Base-by-base conservation (phyloP, 1,284 basidiomycete genomes). In the Albatrellus sp. region DNA sequence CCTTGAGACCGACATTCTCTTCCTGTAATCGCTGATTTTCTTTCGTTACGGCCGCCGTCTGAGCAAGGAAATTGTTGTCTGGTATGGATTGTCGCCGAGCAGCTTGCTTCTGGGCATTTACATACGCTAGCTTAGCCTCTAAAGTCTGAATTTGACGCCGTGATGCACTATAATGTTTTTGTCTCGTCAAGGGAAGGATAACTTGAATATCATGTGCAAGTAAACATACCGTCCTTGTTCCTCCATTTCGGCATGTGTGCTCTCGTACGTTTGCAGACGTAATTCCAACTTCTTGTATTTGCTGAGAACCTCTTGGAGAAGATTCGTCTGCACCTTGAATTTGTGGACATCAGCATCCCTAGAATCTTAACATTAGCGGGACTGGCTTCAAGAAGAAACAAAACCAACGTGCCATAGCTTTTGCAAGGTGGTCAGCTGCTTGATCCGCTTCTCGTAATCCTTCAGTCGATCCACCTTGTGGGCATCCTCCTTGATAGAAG, bases 291-390 rank as follows among this genome's bases (percentile, higher is more conserved):
- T 75, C 53, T 71, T 70, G 54, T 73, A 75, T 49, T 69, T 67
- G 52, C 66, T 73, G 36, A 69, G 68, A 60, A 83, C 66, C 0
- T 63, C 52, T 36, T 71, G 63, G 5, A 86, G 66, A 48, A 78
- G 66, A 40, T 76, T 70, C 33, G 69, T 75, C 42, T 78, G 73
- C 31, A 74, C 69, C 46, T 80, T 81, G 52, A 82, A 79, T 52
- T 71, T 79, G 42, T 69, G 66, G 49, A 86, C 80, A 55, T 89
- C 86, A 14, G 67, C 65, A 49, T 85, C 80, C 79, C 86, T 89
- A 13, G 24, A 46, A 39, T 24, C 16, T 32, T 17, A 29, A 6
- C 12, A 24, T 41, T 40, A 46, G 33, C n/a, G 29, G 12, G 13
- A 39, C 34, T 13, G 44, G 43, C 24, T 16, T 8, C 13, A 20